These are phyloP conservation scores for Fusarium tupiense DNA, from an alignment of 2,329 filamentous ascomycete species.

Conservation along the genomic window DNA sequence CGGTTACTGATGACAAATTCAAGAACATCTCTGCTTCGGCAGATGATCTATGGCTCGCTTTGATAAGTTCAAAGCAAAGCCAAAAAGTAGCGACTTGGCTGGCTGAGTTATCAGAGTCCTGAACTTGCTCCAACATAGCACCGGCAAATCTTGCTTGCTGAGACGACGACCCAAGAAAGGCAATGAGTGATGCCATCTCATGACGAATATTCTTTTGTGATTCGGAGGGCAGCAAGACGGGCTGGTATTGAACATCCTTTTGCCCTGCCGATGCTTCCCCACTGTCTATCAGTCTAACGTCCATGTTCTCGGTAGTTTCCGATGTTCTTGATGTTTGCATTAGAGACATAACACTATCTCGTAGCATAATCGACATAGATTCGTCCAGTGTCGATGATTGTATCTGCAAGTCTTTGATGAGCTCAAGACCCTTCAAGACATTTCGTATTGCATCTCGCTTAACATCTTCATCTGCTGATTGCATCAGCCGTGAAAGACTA, in stretches of 20 bases:
- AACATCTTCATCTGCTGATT: slow-evolving; percentile 80
- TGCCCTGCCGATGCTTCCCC: slow-evolving; percentile 18
- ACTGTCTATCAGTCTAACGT: slow-evolving; percentile 44
- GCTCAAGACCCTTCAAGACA: slow-evolving; percentile 76
- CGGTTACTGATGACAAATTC: slow-evolving; percentile 56
- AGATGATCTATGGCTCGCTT: slow-evolving; percentile 61
- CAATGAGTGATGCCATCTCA: slow-evolving; percentile 67
- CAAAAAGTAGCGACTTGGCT: slow-evolving; percentile 78
- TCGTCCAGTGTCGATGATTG: slow-evolving; percentile 74
- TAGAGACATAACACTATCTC: slow-evolving; percentile 73
- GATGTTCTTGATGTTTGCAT: slow-evolving; percentile 40
- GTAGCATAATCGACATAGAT: slow-evolving; percentile 72
- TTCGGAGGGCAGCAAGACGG: slow-evolving; percentile 70
- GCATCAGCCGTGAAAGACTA: slow-evolving; percentile 83
- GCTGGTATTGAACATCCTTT: slow-evolving; percentile 58
- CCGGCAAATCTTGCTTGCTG: slow-evolving; percentile 69
- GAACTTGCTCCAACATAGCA: slow-evolving; percentile 72
- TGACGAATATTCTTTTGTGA: slow-evolving; percentile 71
- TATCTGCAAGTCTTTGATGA: slow-evolving; percentile 71
- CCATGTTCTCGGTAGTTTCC: slow-evolving; percentile 18
- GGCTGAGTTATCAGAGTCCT: slow-evolving; percentile 63
- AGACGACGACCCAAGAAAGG: slow-evolving; percentile 64
- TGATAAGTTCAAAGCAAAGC: slow-evolving; percentile 79
- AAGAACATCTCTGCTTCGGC: slow-evolving; percentile 74
- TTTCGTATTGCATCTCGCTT: slow-evolving; percentile 79